phyloP scores from a whole-genome alignment of 2,329 filamentous ascomycete genomes.

The Aspergillus tubingensis region DNA sequence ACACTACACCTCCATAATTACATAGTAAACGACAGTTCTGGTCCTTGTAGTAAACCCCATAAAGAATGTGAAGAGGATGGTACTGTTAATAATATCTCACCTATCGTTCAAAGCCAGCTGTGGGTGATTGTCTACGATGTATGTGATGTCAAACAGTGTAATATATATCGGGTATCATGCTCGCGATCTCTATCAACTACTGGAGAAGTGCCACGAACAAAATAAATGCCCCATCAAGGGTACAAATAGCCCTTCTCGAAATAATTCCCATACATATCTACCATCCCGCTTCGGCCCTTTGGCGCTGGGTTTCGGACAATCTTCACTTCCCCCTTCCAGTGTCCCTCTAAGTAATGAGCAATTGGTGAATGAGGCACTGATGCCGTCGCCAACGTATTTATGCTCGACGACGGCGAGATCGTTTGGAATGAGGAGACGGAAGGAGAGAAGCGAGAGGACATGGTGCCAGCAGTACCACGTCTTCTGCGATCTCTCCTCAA shows the following conservation, averaged over 20 bases:
- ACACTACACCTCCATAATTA: too few species aligned
- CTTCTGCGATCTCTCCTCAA: constrained; percentile 29
- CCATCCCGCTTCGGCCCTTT: constrained; percentile 45
- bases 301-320: constrained; percentile 52
- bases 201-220: neutral
- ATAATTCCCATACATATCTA: constrained; percentile 57
- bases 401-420: constrained; percentile 19
- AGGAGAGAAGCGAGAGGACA: constrained; percentile 18
- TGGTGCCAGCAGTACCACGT: constrained; percentile 28
- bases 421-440: constrained; percentile 13
- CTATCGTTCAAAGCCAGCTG: too few species aligned
- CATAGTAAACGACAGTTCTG: too few species aligned
- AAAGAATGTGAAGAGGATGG: too few species aligned
- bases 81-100: too few species aligned
- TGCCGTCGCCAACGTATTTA: constrained; percentile 8
- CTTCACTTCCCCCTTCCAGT: constrained; percentile 62
- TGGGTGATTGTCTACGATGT: too few species aligned
- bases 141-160: too few species aligned
- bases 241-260: constrained; percentile 57
- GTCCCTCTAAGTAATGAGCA: constrained; percentile 53
- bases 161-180: neutral
- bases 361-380: constrained; percentile 29
- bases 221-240: constrained; percentile 39
- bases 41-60: too few species aligned
- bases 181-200: neutral